Evolutionary conservation across 345 rosid species (phyloP).

Genomic region (Microcos paniculata): DNA sequence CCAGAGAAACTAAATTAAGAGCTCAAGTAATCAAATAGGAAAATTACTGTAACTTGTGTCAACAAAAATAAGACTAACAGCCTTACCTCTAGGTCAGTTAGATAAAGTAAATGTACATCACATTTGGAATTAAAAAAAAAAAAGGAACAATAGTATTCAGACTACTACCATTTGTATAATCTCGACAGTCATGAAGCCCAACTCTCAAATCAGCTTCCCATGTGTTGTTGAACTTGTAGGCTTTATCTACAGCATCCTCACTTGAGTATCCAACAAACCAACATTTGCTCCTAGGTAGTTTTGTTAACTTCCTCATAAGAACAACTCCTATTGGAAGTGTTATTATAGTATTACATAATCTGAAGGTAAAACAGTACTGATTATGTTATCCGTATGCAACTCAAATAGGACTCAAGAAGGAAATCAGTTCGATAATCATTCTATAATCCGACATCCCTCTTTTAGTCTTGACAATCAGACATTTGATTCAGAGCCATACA

Average conservation of each 20-base stretch:
- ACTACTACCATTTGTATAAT: conserved; percentile 64
- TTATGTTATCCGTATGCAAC: not conserved
- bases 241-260: conserved; percentile 44
- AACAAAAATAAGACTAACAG: not conserved
- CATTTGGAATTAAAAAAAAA: not conserved
- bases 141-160: not conserved
- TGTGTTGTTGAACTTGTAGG: conserved; percentile 39
- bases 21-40: not conserved
- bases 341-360: not conserved
- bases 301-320: conserved; percentile 45
- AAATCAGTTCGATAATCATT: not conserved
- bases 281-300: conserved; percentile 60
- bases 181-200: conserved; percentile 74
- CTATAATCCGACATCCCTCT: not conserved
- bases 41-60: not conserved
- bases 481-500: not conserved
- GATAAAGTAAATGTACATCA: not conserved
- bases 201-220: conserved; percentile 71
- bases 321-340: conserved; percentile 43
- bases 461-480: not conserved
- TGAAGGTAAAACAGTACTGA: not conserved
- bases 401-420: not conserved
- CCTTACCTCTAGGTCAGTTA: not conserved
- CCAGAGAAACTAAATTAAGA: not conserved
- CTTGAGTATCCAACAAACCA: conserved; percentile 69